These are phyloP conservation scores for Apiotrichum sp. DNA, from an alignment of 1,284 basidiomycete genomes.

Conservation along the genomic window DNA sequence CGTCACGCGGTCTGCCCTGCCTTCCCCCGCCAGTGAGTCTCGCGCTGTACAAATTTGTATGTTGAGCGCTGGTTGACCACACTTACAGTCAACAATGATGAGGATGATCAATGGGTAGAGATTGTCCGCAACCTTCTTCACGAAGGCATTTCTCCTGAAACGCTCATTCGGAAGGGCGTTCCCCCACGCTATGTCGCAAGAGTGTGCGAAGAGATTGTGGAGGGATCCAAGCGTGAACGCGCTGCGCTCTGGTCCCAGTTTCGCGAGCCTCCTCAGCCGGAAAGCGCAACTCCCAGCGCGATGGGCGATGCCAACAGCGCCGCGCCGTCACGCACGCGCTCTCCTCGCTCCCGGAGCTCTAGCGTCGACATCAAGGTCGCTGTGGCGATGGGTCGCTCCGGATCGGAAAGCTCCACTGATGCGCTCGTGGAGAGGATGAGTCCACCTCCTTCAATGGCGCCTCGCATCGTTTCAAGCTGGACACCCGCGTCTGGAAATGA, in stretches of 20 bases:
- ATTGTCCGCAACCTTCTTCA: slow-evolving; percentile 31
- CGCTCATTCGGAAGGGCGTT: slow-evolving; percentile 29
- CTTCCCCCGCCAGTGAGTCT: slow-evolving; percentile 1
- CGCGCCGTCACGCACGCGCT: not conserved
- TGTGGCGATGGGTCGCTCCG: slow-evolving; percentile 7
- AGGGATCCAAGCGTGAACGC: slow-evolving; percentile 17
- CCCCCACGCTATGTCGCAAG: slow-evolving; percentile 26
- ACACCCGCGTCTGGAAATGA: not conserved
- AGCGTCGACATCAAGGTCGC: slow-evolving; percentile 26
- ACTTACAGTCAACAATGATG: slow-evolving; percentile 15
- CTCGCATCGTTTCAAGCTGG: slow-evolving; percentile 11
- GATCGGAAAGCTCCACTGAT: slow-evolving; percentile 25
- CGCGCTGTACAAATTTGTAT: no score
- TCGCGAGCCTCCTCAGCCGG: slow-evolving; percentile 7
- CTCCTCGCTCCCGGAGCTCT: slow-evolving; percentile 5
- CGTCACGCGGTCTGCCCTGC: not conserved
- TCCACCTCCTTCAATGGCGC: not conserved
- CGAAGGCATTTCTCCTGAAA: slow-evolving; percentile 29
- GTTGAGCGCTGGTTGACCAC: not conserved
- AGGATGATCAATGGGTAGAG: slow-evolving; percentile 30
- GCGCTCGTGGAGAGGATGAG: slow-evolving; percentile 22
- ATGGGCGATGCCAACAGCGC: not conserved
- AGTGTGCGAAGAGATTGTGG: slow-evolving; percentile 37
- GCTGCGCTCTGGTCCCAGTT: slow-evolving; percentile 20
- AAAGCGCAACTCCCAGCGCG: slow-evolving; percentile 9